Evolutionary conservation across 192 early-diverging fungal species (phyloP), one percentile per base, ranked within the genome.

Genomic region (Phycomyces blakesleeanus): DNA sequence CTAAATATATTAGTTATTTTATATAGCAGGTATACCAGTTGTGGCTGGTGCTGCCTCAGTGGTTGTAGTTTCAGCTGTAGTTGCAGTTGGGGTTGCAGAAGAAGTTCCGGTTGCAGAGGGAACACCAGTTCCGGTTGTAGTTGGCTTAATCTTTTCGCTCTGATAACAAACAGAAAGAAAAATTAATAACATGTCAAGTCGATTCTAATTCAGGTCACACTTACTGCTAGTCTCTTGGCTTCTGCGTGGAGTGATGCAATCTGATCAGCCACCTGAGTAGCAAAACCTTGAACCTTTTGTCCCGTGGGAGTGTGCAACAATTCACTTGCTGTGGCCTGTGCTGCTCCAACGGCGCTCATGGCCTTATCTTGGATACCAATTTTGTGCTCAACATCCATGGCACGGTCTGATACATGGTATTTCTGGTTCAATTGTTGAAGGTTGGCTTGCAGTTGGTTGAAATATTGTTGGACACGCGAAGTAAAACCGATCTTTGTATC

Each of bases 401-500:
- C 76, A 61, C 68, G 69, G 20, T 74, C 54, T 11, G 44, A 37
- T 22, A 79, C 71, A 39, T 75, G 64, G 61, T 69, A 83, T 69
- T 81, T 76, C 52, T 78, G 67, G 53, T 83, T 74, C 9, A 82
- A 64, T n/a, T 24, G 37, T 15, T 59, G 38, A 2, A 71, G 40
- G 38, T 59, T 54, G 18, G 50, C 18, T 14, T 51, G 53, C n/a
- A 71, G 21, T 27, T 64, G 52, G 21, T 58, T 29, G 15, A 71
- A 59, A 56, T 71, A 71, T 5, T 64, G 47, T 15, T 59, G 57
- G 16, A 67, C 51, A 34, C 66, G 66, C 18, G 58, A 44, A 26
- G 66, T 54, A 26, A 67, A 57, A n/a, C 76, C 76, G 61, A 84
- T 83, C 68, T 79, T 83, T 59, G 66, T 59, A 66, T 89, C 87